These are phyloP conservation scores for Carallia brachiata DNA, from an alignment of 345 rosid genomes.

Conservation along the genomic window DNA sequence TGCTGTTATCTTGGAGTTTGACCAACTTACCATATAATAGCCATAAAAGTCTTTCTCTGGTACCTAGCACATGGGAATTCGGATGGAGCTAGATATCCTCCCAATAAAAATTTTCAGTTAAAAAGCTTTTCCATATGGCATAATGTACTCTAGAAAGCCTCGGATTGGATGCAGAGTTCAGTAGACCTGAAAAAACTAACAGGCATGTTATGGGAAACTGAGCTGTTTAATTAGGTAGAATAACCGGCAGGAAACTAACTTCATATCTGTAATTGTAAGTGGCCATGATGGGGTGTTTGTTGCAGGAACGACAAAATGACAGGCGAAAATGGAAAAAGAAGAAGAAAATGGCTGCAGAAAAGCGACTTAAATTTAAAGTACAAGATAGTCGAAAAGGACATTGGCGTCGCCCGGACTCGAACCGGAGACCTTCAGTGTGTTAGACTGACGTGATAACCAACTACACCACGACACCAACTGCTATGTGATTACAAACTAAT, in stretches of 20 bases:
- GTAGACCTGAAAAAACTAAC: background rate
- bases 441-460: slow-evolving; percentile 99
- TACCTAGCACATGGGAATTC: slow-evolving; percentile 7
- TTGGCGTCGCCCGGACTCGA: slow-evolving; percentile 91
- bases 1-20: slow-evolving; percentile 22
- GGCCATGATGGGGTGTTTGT: no score
- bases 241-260: background rate
- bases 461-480: slow-evolving; percentile 88
- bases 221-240: background rate
- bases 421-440: slow-evolving; percentile 99
- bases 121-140: background rate
- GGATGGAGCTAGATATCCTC: no score
- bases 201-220: background rate
- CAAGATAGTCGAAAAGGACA: no score
- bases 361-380: no score
- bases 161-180: no score
- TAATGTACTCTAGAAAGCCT: no score
- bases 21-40: slow-evolving; percentile 22
- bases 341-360: no score
- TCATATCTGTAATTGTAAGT: no score
- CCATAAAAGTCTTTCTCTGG: slow-evolving; percentile 8
- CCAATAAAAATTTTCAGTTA: background rate
- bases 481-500: no score
- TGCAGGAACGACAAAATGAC: no score
- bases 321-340: no score